Evolutionary conservation across 1,139 yeast genomes (phyloP).

Genomic region (Zygosaccharomyces sapae): DNA sequence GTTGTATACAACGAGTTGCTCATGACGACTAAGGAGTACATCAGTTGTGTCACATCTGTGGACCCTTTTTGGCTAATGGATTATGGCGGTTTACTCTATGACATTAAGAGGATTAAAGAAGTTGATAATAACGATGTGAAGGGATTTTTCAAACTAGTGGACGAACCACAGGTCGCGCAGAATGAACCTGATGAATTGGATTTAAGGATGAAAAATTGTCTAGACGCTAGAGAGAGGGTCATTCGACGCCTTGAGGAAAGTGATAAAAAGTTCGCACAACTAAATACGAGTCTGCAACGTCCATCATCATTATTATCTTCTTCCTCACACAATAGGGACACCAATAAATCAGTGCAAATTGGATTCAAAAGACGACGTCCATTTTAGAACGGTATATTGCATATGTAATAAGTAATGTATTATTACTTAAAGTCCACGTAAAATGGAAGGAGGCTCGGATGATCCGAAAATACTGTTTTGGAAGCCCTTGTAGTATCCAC

Average conservation of each 20-base stretch:
- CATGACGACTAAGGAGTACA: conserved; percentile 62
- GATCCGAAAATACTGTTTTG: conserved; percentile 19
- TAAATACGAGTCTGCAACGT: neutral
- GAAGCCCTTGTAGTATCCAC: conserved; percentile 22
- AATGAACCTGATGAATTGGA: conserved; percentile 11
- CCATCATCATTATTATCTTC: neutral
- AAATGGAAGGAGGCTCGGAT: conserved; percentile 10
- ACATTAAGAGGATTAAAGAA: conserved; percentile 36
- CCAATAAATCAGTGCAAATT: conserved; percentile 13
- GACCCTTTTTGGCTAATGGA: conserved; percentile 69
- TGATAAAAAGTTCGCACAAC: neutral
- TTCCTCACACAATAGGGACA: conserved; percentile 4
- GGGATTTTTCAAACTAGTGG: neutral
- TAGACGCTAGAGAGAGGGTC: conserved; percentile 7
- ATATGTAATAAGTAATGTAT: neutral
- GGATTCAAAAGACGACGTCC: conserved; percentile 32
- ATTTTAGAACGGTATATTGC: conserved; percentile 9
- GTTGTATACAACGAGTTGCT: conserved; percentile 68
- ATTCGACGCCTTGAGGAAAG: conserved; percentile 10
- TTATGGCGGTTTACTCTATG: conserved; percentile 67
- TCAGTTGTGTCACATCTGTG: conserved; percentile 65
- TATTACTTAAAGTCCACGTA: conserved; percentile 12
- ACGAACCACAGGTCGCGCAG: conserved; percentile 3
- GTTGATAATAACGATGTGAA: conserved; percentile 1
- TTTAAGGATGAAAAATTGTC: conserved; percentile 7